These are phyloP conservation scores for Lyophyllum decastes DNA, from an alignment of 768 basidiomycete species.

Conservation along the genomic window DNA sequence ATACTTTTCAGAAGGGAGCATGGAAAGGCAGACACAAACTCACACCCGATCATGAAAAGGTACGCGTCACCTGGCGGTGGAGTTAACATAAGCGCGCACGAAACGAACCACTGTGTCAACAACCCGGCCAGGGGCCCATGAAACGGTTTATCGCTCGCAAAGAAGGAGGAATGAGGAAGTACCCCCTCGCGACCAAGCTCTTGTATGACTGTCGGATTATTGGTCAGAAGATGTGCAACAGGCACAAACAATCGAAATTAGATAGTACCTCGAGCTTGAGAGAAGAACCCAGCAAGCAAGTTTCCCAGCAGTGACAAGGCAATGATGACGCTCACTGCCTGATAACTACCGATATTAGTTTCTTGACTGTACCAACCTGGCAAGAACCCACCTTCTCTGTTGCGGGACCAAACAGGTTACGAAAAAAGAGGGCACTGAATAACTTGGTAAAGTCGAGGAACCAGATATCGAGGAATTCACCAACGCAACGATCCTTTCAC, in stretches of 20 bases:
- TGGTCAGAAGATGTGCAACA: conserved; percentile 22
- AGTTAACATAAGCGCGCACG: conserved; percentile 36
- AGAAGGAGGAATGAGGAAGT: conserved; percentile 54
- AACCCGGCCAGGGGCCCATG: conserved; percentile 56
- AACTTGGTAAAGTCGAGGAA: too few species aligned
- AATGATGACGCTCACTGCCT: conserved; percentile 10
- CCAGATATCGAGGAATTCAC: too few species aligned
- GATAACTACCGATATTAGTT: too few species aligned
- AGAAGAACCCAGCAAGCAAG: too few species aligned
- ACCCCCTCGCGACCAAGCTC: conserved; percentile 59
- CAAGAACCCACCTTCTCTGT: conserved; percentile 34
- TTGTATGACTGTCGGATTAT: conserved; percentile 40
- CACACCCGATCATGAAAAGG: conserved; percentile 56
- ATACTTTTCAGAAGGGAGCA: conserved; percentile 19
- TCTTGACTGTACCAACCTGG: too few species aligned
- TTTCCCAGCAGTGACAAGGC: conserved; percentile 52
- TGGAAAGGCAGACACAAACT: neutral
- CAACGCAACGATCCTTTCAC: conserved; percentile 57
- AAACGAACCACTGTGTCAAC: conserved; percentile 19
- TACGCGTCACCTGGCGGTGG: conserved; percentile 62
- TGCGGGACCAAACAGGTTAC: conserved; percentile 58
- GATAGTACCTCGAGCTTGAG: too few species aligned
- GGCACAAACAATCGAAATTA: conserved; percentile 38
- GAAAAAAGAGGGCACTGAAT: conserved; percentile 54
- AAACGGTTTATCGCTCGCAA: conserved; percentile 58